Base-by-base conservation (phyloP, 768 basidiomycete genomes). In the Pleurotus citrinopileatus region DNA sequence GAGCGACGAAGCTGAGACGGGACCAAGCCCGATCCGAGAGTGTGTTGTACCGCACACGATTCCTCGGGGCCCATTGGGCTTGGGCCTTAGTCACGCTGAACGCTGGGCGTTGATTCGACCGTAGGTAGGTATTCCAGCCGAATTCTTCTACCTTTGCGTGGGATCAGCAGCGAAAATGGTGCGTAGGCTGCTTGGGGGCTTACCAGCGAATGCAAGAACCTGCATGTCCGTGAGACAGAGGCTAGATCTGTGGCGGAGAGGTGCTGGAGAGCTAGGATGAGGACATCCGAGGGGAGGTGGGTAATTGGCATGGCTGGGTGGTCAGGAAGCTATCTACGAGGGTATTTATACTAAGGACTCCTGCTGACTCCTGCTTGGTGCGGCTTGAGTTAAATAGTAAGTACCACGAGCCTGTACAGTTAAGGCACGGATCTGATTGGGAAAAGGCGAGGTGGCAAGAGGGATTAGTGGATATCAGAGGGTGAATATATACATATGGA, bases 41-140 rank as follows among this genome's bases (percentile, higher is more conserved):
- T n/a, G 66, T 63, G 58, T 87, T 71, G 57, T 86, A 84, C 44
- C 72, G 74, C 1, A 76, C 77, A 55, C 73, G 73, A 1, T 56
- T 65, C 37, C 69, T 67, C 13, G 79, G 57, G 13, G 71, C 66
- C 83, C 84, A 85, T 10, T 55, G 53, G 1, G 64, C 59, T 22
- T 78, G 70, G 1, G 79, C 68, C 27, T 69, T 71, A 2, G 70
- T 63, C 19, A 86, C 68, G 55, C 83, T 82, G 59, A 69, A 67
- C 7, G 87, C 84, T 5, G 76, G 79, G 25, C 84, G 76, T 12
- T 77, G 75, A 60, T 86, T 74, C 27, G 60, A 60, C 29, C 73
- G 75, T 26, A 82, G 65, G 62, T 82, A 81, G 45, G 64, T 66
- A 12, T 73, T 61, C 86, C 86, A 89, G 6, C 85, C 86, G 60